phyloP scores from a whole-genome alignment of 2,329 filamentous ascomycete genomes.

The Gaeumannomyces sp. region DNA sequence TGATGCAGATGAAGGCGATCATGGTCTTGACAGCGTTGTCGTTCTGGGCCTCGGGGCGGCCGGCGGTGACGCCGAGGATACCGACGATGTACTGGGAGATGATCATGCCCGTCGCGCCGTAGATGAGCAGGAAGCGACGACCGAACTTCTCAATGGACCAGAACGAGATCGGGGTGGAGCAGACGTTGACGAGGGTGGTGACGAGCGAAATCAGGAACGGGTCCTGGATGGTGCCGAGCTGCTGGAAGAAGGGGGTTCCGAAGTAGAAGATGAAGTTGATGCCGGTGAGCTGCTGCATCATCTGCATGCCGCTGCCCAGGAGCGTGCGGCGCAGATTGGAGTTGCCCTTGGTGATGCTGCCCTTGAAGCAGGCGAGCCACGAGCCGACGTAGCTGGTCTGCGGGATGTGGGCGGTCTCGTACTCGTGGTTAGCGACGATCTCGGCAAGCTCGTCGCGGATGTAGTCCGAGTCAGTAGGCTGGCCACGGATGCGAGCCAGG shows the following conservation, averaged over 20 bases:
- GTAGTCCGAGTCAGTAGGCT: slow-evolving; percentile 65
- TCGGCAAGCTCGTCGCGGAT: slow-evolving; percentile 76
- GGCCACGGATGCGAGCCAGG: slow-evolving; percentile 66
- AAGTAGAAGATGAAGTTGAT: slow-evolving; percentile 93
- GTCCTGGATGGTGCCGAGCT: slow-evolving; percentile 68
- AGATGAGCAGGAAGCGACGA: slow-evolving; percentile 72
- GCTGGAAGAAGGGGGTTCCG: slow-evolving; percentile 78
- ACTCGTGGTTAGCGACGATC: slow-evolving; percentile 84
- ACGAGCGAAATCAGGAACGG: slow-evolving; percentile 78
- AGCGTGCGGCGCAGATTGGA: slow-evolving; percentile 66
- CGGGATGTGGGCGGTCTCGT: slow-evolving; percentile 67
- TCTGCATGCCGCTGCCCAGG: slow-evolving; percentile 66
- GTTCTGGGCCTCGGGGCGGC: slow-evolving; percentile 47
- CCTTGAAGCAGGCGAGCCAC: slow-evolving; percentile 64
- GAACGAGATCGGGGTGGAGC: slow-evolving; percentile 81
- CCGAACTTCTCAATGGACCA: slow-evolving; percentile 77
- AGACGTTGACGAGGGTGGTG: slow-evolving; percentile 83
- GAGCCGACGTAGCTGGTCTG: slow-evolving; percentile 56
- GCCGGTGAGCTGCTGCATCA: slow-evolving; percentile 79
- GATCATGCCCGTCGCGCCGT: slow-evolving; percentile 75
- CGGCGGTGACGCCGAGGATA: slow-evolving; percentile 62
- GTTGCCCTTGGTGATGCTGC: slow-evolving; percentile 55
- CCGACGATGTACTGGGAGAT: slow-evolving; percentile 82
- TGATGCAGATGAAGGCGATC: slow-evolving; percentile 85
- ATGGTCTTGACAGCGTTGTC: slow-evolving; percentile 57